Evolutionary conservation across 2,329 filamentous ascomycete genomes (phyloP).

Genomic region (Hymenoscyphus linearis): DNA sequence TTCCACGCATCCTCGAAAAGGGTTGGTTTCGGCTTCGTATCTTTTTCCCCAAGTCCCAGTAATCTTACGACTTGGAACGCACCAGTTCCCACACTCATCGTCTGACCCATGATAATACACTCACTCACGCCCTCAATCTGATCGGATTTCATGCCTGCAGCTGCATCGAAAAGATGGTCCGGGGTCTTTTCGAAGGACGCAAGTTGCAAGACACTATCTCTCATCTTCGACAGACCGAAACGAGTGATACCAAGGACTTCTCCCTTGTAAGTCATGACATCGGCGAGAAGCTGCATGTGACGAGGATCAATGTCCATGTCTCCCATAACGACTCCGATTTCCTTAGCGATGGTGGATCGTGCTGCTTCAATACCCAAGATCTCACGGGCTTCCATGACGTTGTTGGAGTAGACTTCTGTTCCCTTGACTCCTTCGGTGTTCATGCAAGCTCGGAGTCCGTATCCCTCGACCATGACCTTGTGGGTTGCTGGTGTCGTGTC

Average conservation of each 20-base stretch:
- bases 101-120: constrained; percentile 98
- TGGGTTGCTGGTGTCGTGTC: constrained; percentile 51
- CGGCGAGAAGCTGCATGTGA: constrained; percentile 94
- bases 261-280: constrained; percentile 99
- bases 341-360: constrained; percentile 77
- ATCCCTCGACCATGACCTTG: constrained; percentile 86
- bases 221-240: constrained; percentile 94
- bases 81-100: constrained; percentile 84
- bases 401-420: constrained; percentile 70
- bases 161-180: constrained; percentile 93
- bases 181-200: constrained; percentile 98
- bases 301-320: constrained; percentile 95
- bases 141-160: constrained; percentile 86
- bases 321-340: constrained; percentile 86
- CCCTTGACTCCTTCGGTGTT: constrained; percentile 88
- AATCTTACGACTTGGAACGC: constrained; percentile 83
- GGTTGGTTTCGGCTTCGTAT: constrained; percentile 48
- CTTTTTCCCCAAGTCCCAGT: constrained; percentile 58
- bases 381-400: constrained; percentile 80
- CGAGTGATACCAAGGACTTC: constrained; percentile 95
- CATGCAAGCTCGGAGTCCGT: constrained; percentile 85
- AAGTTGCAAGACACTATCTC: constrained; percentile 87
- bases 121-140: constrained; percentile 89
- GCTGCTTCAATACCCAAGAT: constrained; percentile 95
- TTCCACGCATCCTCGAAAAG: constrained; percentile 67